Evolutionary conservation across 805 yeast genomes (phyloP).

Genomic region (Candida silvicultrix): DNA sequence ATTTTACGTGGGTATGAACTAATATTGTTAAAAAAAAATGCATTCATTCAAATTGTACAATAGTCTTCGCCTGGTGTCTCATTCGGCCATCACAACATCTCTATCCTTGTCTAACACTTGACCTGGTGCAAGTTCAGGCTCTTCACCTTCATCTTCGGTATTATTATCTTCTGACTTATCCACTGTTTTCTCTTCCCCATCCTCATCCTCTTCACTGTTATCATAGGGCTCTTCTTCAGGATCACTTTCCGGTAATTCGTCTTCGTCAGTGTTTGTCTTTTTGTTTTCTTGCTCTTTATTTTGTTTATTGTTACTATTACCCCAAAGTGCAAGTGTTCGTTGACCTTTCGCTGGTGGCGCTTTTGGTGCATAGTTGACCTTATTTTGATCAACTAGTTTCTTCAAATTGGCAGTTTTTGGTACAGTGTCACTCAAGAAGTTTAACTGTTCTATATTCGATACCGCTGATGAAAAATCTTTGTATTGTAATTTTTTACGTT

Average conservation of each 20-base stretch:
- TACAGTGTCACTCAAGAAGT: slow-evolving; percentile 59
- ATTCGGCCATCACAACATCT: slow-evolving; percentile 18
- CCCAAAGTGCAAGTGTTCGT: slow-evolving; percentile 27
- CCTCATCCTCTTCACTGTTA: slow-evolving; percentile 18
- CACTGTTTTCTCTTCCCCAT: slow-evolving; percentile 5
- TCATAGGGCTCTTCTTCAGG: slow-evolving; percentile 12
- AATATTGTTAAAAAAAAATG: not conserved
- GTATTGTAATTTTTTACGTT: slow-evolving; percentile 64
- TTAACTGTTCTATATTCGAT: slow-evolving; percentile 47
- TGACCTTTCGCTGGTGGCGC: slow-evolving; percentile 34
- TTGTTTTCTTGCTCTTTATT: not conserved
- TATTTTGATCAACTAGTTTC: slow-evolving; percentile 38
- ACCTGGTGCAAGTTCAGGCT: slow-evolving; percentile 4
- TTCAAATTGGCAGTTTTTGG: slow-evolving; percentile 54
- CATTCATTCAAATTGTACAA: not conserved
- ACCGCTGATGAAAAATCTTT: slow-evolving; percentile 66
- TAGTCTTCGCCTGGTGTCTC: not conserved
- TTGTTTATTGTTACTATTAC: no score
- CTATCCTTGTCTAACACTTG: slow-evolving; percentile 12
- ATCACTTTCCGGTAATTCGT: slow-evolving; percentile 6
- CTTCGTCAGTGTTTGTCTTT: slow-evolving; percentile 3
- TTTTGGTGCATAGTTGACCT: slow-evolving; percentile 22
- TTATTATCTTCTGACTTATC: slow-evolving; percentile 9
- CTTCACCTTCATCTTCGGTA: slow-evolving; percentile 3
- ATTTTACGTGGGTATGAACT: not conserved